Base-by-base conservation (phyloP, 805 yeast genomes). In the Teunomyces panamensis region DNA sequence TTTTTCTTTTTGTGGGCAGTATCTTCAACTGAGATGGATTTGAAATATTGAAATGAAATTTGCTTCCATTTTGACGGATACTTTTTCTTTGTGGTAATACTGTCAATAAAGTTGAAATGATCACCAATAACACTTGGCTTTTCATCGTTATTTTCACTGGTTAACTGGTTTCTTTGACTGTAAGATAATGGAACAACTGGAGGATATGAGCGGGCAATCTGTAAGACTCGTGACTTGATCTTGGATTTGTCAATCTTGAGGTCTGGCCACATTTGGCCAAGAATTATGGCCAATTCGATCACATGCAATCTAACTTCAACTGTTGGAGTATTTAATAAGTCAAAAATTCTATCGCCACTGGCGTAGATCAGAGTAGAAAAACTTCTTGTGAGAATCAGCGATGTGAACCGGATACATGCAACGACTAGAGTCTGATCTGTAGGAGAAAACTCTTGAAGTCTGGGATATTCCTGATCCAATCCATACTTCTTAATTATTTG, bases 311-410 rank as follows among this genome's bases (percentile, higher is more conserved):
- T 75, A 7, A 90, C 78, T 17, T 75, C 74, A 28, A 85, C 65
- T 7, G 85, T 79, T 11, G 84, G 82, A 11, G 85, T 75, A 47
- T 77, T 77, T 41, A 89, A 59, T 51, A 90, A 65, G 37, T 72
- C 69, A 49, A 75, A 80, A 47, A 90, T 73, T 32, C 83, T 71
- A 43, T 84, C 85, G 14, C 79, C 67, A 16, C 89, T 83, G n/a
- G 83, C 71, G 62, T 87, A 90, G 20, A 87, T 73, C 44, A 78
- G 77, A 51, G 88, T 75, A 56, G 84, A 83, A 27, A 82, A 73
- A 46, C 94, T 85, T 56, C 86, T 81, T 35, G 84, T 87, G 39
- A 91, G 67, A 29, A 91, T 66, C 44, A 80, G 64, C 30, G 77
- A 72, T 0, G 92, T 77, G 58, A 87, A 89, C 5, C 76, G 70